Conservation (phyloP, 176 grass and related monocot species). For the Zoysia japonica region DNA sequence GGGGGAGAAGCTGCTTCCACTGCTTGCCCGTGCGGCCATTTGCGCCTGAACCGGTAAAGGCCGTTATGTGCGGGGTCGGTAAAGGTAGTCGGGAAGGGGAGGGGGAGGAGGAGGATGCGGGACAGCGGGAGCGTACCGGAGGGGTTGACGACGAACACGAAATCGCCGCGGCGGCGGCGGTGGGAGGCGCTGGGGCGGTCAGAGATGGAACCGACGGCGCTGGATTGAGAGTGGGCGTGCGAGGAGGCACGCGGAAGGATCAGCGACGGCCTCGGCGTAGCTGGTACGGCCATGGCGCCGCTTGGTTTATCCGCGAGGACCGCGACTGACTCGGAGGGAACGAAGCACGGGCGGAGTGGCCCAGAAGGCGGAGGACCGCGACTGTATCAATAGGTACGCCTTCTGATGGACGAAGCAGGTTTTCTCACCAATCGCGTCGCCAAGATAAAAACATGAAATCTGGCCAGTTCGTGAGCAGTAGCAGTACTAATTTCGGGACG, state of each 20-base stretch:
- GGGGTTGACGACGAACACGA: constrained; percentile 93
- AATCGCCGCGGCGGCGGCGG: constrained; percentile 54
- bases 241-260: constrained; percentile 39
- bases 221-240: constrained; percentile 28
- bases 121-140: constrained; percentile 44
- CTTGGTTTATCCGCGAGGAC: constrained; percentile 30
- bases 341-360: background rate
- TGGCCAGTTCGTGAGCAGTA: too few species aligned
- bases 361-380: background rate
- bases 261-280: constrained; percentile 39
- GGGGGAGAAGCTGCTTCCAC: constrained; percentile 89
- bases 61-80: background rate
- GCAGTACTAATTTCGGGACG: too few species aligned
- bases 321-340: background rate
- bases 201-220: constrained; percentile 39
- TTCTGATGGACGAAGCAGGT: background rate
- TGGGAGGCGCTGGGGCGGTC: constrained; percentile 37
- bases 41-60: constrained; percentile 48
- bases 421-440: background rate
- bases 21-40: constrained; percentile 90
- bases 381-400: background rate
- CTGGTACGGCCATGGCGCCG: constrained; percentile 34
- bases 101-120: background rate
- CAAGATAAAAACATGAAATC: too few species aligned
- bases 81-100: background rate